phyloP scores from a whole-genome alignment of 805 yeast genomes.

The Lipomyces spencermartinsiae region DNA sequence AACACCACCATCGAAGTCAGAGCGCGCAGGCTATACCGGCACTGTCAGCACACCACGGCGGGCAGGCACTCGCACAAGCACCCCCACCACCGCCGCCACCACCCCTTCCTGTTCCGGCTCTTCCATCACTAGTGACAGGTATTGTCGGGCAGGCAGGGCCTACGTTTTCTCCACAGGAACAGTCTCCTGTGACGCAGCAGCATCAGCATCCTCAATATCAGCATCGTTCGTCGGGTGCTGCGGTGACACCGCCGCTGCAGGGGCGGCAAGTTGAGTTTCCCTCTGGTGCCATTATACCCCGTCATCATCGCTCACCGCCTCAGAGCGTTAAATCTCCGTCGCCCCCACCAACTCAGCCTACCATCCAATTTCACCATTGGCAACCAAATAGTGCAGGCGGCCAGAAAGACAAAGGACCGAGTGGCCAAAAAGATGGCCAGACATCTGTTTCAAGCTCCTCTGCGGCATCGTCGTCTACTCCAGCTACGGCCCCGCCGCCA shows the following conservation, averaged over 20 bases:
- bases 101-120: conserved; percentile 16
- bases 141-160: conserved; percentile 2
- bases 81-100: conserved; percentile 29
- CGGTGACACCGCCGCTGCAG: conserved; percentile 30
- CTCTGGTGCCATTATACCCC: conserved; percentile 1
- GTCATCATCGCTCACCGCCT: conserved; percentile 14
- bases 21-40: conserved; percentile 27
- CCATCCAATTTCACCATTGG: conserved; percentile 37
- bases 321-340: conserved; percentile 13
- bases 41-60: not conserved
- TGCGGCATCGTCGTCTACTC: conserved; percentile 4
- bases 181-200: conserved; percentile 21
- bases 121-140: conserved; percentile 18
- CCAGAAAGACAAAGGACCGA: conserved; percentile 14
- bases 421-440: conserved; percentile 12
- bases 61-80: conserved; percentile 13
- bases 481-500: conserved; percentile 12
- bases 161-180: conserved; percentile 25
- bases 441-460: not conserved
- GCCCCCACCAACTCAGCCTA: conserved; percentile 28
- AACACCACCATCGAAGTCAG: conserved; percentile 27
- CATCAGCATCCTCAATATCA: conserved; percentile 9
- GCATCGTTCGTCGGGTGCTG: conserved; percentile 6
- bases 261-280: conserved; percentile 26
- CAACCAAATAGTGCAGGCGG: conserved; percentile 24